Evolutionary conservation across 2,329 filamentous ascomycete genomes (phyloP), one percentile per base, ranked within the genome.

Genomic region (Aspergillus hiratsukae): DNA sequence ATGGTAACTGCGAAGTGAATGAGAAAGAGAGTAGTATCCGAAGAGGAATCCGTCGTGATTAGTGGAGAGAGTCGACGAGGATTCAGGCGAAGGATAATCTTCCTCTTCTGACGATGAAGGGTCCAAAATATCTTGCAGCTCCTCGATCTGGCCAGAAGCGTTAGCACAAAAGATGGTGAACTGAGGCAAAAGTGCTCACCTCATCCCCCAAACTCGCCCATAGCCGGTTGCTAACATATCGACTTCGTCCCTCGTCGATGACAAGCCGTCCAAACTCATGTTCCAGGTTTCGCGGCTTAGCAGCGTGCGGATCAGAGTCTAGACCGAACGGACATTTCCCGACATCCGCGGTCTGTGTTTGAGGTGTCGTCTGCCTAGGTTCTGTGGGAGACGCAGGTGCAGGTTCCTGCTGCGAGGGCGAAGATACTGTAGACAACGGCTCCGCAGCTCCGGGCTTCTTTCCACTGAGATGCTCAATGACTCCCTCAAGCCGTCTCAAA

Each of bases 171-270:
- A 9, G 2, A 25, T 28, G n/a, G 37, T 23, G 5, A 49, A 46
- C 41, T 11, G 5, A 48, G 6, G 5, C 31, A 41, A 29, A 45
- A 29, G 4, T 54, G 54, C 69, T 45, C 62, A 83, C 81, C 75
- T 87, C 83, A 56, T 85, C 84, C 58, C 81, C 83, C 56, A 87
- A 71, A 61, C 76, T 83, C 4, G 82, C 81, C 82, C 83, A 86
- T 60, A 86, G 82, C 28, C 80, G 80, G 63, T 82, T 85, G 68
- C 83, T 86, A 64, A 86, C 81, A 69, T 86, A 86, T 51, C 82
- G 75, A 63, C 81, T 85, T 58, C 79, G 78, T 28, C 81, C 82
- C 58, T 85, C 81, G 56, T 83, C 82, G 49, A 86, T 78, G 2
- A 86, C 81, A 53, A 87, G 70, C 41, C 83, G 72, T 23, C 84